Evolutionary conservation across 345 rosid genomes (phyloP), one percentile per base, ranked within the genome.

Genomic region (Eucalyptus globulus): DNA sequence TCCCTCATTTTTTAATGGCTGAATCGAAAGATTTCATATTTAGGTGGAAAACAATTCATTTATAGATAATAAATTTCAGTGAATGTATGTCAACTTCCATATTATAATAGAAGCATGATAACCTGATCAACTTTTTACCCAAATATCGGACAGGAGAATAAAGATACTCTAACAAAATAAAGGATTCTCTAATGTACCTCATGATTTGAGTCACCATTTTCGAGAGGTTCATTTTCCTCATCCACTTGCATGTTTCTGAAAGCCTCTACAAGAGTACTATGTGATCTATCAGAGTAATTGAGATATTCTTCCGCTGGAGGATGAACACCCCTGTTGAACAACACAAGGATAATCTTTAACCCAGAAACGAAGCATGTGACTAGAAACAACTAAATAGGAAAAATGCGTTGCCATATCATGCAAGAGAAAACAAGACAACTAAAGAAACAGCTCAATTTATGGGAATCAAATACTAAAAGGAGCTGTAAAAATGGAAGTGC

Each of bases 211-310:
- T 95, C 98, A 86, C 99, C 99, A 96, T 98, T 98, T 91, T 96
- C 99, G 88, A 95, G 94, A 88, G 93, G 92, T 90, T 95, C 97
- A 89, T 95, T 95, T 88, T 95, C 98, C 92, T 96, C 99, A 58
- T 96, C 99, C 69, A 95, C 92, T 88, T 96, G 97, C 97, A 97
- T 91, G 94, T 92, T 96, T 93, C 97, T 94, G 91, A 98, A 98
- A 90, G 97, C 96, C 90, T 98, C 98, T 90, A 98, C 96, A 62
- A 98, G 98, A 26, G 99, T 95, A 89, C 92, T 90, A 87, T 93
- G 93, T 26, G 97, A 90, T 93, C 93, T 95, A 92, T 94, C 97
- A 88, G 94, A 96, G 92, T 94, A 94, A 90, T 93, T 95, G 76
- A 93, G 72, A 88, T 96, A 96, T 45, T 92, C 95, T 58, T 92